Base-by-base conservation (phyloP, 2,329 filamentous ascomycete genomes). In the Aotearoamyces nothofagi region DNA sequence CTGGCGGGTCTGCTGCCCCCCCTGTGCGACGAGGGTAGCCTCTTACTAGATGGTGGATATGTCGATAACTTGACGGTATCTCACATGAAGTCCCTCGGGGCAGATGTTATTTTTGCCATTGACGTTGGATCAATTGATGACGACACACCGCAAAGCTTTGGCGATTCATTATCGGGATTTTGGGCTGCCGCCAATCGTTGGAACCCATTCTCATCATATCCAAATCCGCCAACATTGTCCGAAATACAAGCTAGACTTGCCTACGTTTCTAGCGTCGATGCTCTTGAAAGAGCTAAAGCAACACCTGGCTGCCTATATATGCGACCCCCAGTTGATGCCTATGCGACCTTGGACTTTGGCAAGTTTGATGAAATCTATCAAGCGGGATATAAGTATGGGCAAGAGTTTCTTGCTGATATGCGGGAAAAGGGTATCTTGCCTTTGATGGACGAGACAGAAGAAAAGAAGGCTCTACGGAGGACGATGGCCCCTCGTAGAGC, bases 351-450 rank as follows among this genome's bases (percentile, higher is more conserved):
- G 16, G 90, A 98, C 33, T 98, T 98, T 59, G 81, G 75, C 36
- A 94, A 92, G 53, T 98, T 98, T 52, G 87, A 96, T 45, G 92
- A 98, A 61, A 87, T 98, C 30, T 93, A 92, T 46, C 66, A 78
- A 41, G 66, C 94, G 8, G 92, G 90, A 2, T 92, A 93, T 54
- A 65, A 69, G 31, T 98, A 76, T 47, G 90, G 84, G 4, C 77
- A 78, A 50, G 71, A 82, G 30, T 94, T 78, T 49, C 53, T 98
- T 39, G 70, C 71, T 30, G 66, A 74, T 41, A 58, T 96, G 50
- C 75, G 74, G 47, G 79, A 80, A 22, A 66, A 92, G 43, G 87
- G 87, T 0, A 66, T 78, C 22, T 55, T 98, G 40, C 69, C 69
- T 14, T 44, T 79, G 25, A 63, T 69, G 27, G 74, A 78, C 45